phyloP scores from a whole-genome alignment of 2,329 filamentous ascomycete species.

The Hysterium pulicare region DNA sequence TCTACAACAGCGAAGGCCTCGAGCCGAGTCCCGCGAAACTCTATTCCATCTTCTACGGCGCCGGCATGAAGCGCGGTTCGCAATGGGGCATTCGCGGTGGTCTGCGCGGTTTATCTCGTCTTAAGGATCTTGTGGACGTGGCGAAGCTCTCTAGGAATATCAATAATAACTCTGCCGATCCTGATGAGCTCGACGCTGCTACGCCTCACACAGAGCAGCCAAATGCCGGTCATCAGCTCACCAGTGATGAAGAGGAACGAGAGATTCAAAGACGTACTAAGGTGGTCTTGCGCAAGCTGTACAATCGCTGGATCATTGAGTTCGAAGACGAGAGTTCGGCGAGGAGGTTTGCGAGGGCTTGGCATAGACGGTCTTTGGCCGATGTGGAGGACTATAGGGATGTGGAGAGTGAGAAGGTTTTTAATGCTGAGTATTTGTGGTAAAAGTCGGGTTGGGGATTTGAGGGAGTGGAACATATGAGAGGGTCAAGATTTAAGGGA shows the following conservation, averaged over 20 bases:
- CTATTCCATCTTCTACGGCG: conserved; percentile 23
- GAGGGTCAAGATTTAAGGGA: no score
- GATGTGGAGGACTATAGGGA: conserved; percentile 17
- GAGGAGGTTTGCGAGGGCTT: conserved; percentile 49
- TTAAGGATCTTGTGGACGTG: conserved; percentile 28
- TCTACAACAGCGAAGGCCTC: conserved; percentile 31
- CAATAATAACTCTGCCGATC: background rate
- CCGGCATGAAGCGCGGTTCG: conserved; percentile 33
- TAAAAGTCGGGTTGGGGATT: conserved; percentile 23
- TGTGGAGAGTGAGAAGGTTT: conserved; percentile 38
- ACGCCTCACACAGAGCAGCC: no score
- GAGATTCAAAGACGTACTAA: conserved; percentile 18
- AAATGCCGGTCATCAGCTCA: no score
- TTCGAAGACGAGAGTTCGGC: conserved; percentile 56
- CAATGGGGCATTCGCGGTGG: conserved; percentile 28
- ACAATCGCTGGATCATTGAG: conserved; percentile 52
- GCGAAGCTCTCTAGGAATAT: background rate
- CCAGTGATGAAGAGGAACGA: conserved; percentile 1
- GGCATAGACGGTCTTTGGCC: conserved; percentile 47
- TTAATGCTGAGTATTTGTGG: conserved; percentile 50
- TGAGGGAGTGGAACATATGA: background rate
- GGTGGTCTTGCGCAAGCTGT: conserved; percentile 34
- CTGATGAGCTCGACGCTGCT: no score
- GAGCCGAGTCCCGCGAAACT: conserved; percentile 28
- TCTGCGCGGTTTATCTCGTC: conserved; percentile 17